Evolutionary conservation across 441 rosid genomes (phyloP).

Genomic region (Populus tomentosa): DNA sequence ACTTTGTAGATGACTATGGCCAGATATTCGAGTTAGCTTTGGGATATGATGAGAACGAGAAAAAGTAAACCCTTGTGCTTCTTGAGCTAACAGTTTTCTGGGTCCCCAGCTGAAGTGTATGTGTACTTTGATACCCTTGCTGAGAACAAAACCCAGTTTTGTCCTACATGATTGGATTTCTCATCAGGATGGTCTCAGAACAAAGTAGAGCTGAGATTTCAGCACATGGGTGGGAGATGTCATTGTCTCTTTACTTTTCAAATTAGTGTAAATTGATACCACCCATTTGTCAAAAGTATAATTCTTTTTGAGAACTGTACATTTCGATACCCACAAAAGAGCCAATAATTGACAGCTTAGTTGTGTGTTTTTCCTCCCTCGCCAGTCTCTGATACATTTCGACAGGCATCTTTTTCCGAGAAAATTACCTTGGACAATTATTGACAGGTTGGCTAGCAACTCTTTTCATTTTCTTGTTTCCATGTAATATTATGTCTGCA

Average conservation of each 20-base stretch:
- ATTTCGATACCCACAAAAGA: not conserved
- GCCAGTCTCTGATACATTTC: not conserved
- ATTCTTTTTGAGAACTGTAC: not conserved
- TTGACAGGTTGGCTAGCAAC: not conserved
- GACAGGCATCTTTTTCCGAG: not conserved
- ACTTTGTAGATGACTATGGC: slow-evolving; percentile 63
- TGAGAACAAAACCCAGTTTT: slow-evolving; percentile 6
- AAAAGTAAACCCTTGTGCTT: slow-evolving; percentile 11
- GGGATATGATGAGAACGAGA: slow-evolving; percentile 23
- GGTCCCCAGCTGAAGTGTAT: not conserved
- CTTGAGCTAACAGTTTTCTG: slow-evolving; percentile 11
- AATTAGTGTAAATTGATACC: not conserved
- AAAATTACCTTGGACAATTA: not conserved
- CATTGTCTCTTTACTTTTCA: not conserved
- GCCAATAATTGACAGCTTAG: not conserved
- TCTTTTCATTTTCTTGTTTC: not conserved
- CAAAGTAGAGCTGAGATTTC: not conserved
- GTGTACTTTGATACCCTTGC: not conserved
- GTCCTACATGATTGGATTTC: slow-evolving; percentile 10
- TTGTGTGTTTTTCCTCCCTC: not conserved
- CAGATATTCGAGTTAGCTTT: slow-evolving; percentile 64
- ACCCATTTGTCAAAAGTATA: slow-evolving; percentile 6
- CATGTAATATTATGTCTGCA: not conserved
- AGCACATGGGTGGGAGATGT: not conserved
- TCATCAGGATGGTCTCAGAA: slow-evolving; percentile 6